Evolutionary conservation across 73 alveolate species (phyloP).

Genomic region (Stentor coeruleus): DNA sequence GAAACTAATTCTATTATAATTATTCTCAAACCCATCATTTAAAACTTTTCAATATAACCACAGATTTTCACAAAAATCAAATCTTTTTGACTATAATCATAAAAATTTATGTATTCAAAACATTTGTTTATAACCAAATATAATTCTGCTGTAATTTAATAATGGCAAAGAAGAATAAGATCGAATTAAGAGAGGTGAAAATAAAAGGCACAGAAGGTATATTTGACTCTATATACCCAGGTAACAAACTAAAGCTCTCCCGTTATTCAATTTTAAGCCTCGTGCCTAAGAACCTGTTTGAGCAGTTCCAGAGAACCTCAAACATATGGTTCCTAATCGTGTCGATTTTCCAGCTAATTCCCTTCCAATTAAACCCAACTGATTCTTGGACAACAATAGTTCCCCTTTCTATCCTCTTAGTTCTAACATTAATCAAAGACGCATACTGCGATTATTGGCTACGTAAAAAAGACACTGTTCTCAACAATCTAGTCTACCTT

Average conservation of each 20-base stretch:
- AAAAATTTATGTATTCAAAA: too few relatives aligned
- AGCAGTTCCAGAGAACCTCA: conserved; percentile 70
- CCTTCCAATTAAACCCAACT: conserved; percentile 30
- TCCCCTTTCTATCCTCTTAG: conserved; percentile 72
- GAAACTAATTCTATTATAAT: too few relatives aligned
- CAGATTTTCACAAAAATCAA: too few relatives aligned
- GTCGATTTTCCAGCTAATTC: conserved; percentile 60
- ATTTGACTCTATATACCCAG: neutral
- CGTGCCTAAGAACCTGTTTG: conserved; percentile 60
- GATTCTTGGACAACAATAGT: conserved; percentile 61
- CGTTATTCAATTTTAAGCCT: neutral
- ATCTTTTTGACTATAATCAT: too few relatives aligned
- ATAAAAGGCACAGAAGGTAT: too few relatives aligned
- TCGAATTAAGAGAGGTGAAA: too few relatives aligned
- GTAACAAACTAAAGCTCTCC: neutral
- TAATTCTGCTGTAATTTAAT: too few relatives aligned
- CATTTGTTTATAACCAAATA: too few relatives aligned
- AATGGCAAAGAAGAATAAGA: too few relatives aligned
- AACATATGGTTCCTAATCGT: conserved; percentile 73
- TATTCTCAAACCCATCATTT: too few relatives aligned
- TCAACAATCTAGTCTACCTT: neutral
- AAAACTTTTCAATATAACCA: too few relatives aligned
- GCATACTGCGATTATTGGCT: conserved; percentile 64
- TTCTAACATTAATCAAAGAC: conserved; percentile 78
- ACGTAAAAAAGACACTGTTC: neutral